A percentile compares a stretch with the other conserved stretches of the same genome.
Evolutionary conservation across 805 yeast species (phyloP).

Genomic region (Osmozyma mogii): DNA sequence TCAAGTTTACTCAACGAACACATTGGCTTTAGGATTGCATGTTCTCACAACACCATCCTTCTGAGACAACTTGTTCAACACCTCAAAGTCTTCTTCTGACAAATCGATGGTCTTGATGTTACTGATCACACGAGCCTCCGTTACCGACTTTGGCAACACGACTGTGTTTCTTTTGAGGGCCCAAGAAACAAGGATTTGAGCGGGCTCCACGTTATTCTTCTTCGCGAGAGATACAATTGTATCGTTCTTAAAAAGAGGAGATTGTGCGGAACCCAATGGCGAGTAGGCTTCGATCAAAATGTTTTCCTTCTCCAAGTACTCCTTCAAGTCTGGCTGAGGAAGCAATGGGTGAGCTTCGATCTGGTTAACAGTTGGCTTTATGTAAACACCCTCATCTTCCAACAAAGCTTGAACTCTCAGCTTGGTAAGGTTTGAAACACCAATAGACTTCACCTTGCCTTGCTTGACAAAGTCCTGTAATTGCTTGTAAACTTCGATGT

Average conservation of each 20-base stretch:
- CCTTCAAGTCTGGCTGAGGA: conserved; percentile 54
- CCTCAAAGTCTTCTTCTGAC: conserved; percentile 28
- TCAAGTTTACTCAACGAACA: conserved; percentile 11
- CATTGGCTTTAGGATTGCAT: conserved; percentile 17
- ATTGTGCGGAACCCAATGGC: conserved; percentile 59
- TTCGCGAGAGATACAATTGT: conserved; percentile 37
- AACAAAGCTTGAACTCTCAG: conserved; percentile 45
- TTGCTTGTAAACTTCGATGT: background rate
- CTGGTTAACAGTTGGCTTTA: conserved; percentile 67
- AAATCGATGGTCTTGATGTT: conserved; percentile 30
- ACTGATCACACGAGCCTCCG: conserved; percentile 27
- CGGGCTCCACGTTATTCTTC: conserved; percentile 36
- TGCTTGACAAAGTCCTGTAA: background rate
- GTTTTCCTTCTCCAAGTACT: conserved; percentile 43
- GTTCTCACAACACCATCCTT: conserved; percentile 26
- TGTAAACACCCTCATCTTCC: conserved; percentile 36
- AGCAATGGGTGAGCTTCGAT: conserved; percentile 69
- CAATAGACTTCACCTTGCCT: conserved; percentile 58
- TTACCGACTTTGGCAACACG: conserved; percentile 34
- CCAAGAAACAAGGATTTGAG: conserved; percentile 52
- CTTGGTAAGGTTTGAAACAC: conserved; percentile 67
- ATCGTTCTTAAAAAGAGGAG: conserved; percentile 43
- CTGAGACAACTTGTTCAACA: conserved; percentile 23
- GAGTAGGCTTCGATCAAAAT: conserved; percentile 68
- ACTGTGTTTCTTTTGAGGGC: conserved; percentile 48